phyloP scores from a whole-genome alignment of 129 eudicot genomes.

The Lactuca sativa region DNA sequence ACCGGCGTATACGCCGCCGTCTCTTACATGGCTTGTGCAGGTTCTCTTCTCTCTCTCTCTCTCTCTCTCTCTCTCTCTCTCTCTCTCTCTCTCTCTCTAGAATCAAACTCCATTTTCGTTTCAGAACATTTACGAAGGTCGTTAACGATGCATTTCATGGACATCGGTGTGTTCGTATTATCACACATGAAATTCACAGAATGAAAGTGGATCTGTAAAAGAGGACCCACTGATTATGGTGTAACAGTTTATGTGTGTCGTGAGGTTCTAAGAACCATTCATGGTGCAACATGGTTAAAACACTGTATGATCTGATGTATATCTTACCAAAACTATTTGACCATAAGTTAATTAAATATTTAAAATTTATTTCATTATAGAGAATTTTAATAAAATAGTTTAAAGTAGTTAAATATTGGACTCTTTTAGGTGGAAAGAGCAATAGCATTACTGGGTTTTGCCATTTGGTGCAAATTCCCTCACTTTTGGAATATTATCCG shows the following conservation, averaged over 20 bases:
- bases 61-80: constrained; percentile 22
- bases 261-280: constrained; percentile 20
- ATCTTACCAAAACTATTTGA: not conserved
- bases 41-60: constrained; percentile 35
- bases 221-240: constrained; percentile 21
- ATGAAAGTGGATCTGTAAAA: not conserved
- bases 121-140: not conserved
- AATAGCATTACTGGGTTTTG: constrained; percentile 7
- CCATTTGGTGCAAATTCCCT: constrained; percentile 16
- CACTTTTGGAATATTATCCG: constrained; percentile 3
- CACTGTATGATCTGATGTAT: constrained; percentile 6
- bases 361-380: not conserved
- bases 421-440: not conserved
- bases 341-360: not conserved
- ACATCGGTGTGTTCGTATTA: not conserved
- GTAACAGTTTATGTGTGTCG: constrained; percentile 1
- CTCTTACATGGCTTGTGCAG: constrained; percentile 48
- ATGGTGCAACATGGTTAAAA: constrained; percentile 20
- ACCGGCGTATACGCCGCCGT: constrained; percentile 39
- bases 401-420: no score
- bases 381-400: not conserved
- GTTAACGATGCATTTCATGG: not conserved
- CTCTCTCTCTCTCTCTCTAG: constrained; percentile 8
- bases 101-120: not conserved
- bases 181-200: not conserved